A percentile compares a stretch with the other conserved stretches of the same genome.
phyloP scores from a whole-genome alignment of 163 green algal species.

The Coccomyxa subellipsoidea region DNA sequence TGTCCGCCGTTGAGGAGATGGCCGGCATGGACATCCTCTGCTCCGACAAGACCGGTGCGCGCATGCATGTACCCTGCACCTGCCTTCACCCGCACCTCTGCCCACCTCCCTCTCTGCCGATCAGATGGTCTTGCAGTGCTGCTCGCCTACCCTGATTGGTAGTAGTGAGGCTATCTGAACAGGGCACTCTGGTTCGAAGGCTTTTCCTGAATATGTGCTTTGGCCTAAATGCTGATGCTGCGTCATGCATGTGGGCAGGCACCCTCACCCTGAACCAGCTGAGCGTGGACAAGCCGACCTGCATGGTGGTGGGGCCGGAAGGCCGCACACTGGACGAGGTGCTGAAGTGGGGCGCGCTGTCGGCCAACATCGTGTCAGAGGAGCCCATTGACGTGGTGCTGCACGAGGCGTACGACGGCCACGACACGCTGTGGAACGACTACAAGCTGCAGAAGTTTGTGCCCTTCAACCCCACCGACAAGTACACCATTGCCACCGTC shows the following conservation, averaged over 20 bases:
- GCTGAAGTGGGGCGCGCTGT: slow-evolving; percentile 64
- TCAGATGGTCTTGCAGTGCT: too few species aligned
- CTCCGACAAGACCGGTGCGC: slow-evolving; percentile 81
- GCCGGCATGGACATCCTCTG: slow-evolving; percentile 86
- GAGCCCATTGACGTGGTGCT: slow-evolving; percentile 85
- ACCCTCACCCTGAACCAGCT: slow-evolving; percentile 77
- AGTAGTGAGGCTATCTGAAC: not conserved
- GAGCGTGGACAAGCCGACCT: slow-evolving; percentile 37
- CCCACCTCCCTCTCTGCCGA: too few species aligned
- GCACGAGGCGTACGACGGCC: slow-evolving; percentile 57
- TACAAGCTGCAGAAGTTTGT: slow-evolving; percentile 70
- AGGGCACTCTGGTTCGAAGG: not conserved
- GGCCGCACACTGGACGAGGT: slow-evolving; percentile 23
- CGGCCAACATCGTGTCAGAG: slow-evolving; percentile 70
- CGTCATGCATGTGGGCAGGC: slow-evolving; percentile 36
- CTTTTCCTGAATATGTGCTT: too few species aligned
- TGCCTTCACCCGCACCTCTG: too few species aligned
- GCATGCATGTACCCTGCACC: too few species aligned
- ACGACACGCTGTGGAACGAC: slow-evolving; percentile 37
- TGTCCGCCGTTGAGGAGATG: slow-evolving; percentile 89
- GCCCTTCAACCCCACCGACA: slow-evolving; percentile 89
- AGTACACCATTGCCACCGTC: slow-evolving; percentile 73
- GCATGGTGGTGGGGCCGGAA: slow-evolving; percentile 22
- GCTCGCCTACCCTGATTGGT: too few species aligned
- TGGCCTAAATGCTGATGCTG: too few species aligned